Evolutionary conservation across 257 asterid species (phyloP), one percentile per base, ranked within the genome.

Genomic region (Solanum dulcamara): DNA sequence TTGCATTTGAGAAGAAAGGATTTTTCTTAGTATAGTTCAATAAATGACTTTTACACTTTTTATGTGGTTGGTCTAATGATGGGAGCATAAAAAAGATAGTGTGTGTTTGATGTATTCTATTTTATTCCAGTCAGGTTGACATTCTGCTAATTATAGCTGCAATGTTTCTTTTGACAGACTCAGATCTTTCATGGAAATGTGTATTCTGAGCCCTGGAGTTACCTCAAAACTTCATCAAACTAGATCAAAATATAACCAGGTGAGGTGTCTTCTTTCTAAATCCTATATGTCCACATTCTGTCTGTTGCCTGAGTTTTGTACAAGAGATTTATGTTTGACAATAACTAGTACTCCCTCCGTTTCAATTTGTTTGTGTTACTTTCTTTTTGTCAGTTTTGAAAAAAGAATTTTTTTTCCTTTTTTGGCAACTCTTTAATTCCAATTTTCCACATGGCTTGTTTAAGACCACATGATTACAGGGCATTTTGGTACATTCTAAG

Each of bases 151-250:
- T 28, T 77, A 77, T 9, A 48, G 20, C 67, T 81, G 81, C 67
- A 85, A 50, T 81, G 20, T 85, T 35, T 85, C 18, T 87, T 89
- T 86, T 89, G 75, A 72, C 89, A 96, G 99, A 88, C 98, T 95
- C 83, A 90, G 99, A 88, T 92, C 99, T 32, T 94, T 92, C 89
- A 96, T 96, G 99, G 99, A 95, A 89, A 89, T 95, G 95, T 96
- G 99, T 94, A 95, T 96, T 89, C 91, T 96, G 87, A 88, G 93
- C 84, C 94, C 99, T 85, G 99, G 98, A 85, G 87, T 83, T 80
- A 90, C 96, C 84, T 87, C 98, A 53, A 93, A 91, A 90, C 90
- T 89, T 84, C 96, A 89, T 60, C 94, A 89, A 87, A 85, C 88
- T 75, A 86, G 87, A 88, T 92, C 89, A 67, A 72, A 91, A 89